These are phyloP conservation scores for Calonectria hongkongensis DNA, from an alignment of 2,329 filamentous ascomycete species.

Conservation along the genomic window DNA sequence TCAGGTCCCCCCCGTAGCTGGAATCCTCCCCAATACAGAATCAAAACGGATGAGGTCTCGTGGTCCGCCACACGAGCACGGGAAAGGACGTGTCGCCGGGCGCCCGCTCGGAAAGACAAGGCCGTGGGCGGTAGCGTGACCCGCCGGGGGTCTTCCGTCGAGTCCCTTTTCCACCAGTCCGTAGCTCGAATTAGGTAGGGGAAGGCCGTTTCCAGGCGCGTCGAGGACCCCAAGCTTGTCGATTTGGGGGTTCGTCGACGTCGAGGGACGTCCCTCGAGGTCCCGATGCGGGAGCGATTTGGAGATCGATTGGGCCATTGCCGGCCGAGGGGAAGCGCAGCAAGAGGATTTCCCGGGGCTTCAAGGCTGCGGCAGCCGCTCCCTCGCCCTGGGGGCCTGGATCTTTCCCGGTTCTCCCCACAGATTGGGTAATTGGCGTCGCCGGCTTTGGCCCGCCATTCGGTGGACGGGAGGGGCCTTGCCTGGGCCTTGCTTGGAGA, in stretches of 20 bases:
- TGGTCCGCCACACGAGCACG: conserved; percentile 32
- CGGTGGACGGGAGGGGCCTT: conserved; percentile 41
- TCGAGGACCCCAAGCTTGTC: not conserved
- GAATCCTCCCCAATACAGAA: conserved; percentile 33
- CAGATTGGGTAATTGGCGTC: conserved; percentile 47
- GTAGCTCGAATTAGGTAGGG: conserved; percentile 14
- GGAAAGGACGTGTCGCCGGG: conserved; percentile 36
- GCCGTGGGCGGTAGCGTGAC: conserved; percentile 48
- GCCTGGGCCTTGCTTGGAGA: conserved; percentile 11
- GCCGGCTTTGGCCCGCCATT: conserved; percentile 30
- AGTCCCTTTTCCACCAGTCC: conserved; percentile 35
- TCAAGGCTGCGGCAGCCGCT: conserved; percentile 47
- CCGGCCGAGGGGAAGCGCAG: conserved; percentile 56
- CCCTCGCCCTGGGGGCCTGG: conserved; percentile 25
- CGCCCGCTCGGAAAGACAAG: conserved; percentile 46
- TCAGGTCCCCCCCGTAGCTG: conserved; percentile 42
- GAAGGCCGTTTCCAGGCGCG: conserved; percentile 24
- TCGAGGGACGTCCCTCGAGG: conserved; percentile 34
- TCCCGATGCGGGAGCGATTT: conserved; percentile 39
- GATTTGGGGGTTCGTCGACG: conserved; percentile 19
- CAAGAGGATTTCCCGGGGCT: conserved; percentile 62
- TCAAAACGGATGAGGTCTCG: conserved; percentile 47
- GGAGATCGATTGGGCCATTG: conserved; percentile 47
- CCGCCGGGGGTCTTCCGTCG: conserved; percentile 25
- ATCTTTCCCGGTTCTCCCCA: conserved; percentile 53